Evolutionary conservation across 805 yeast species (phyloP), one percentile per base, ranked within the genome.

Genomic region (Hanseniaspora occidentalis): DNA sequence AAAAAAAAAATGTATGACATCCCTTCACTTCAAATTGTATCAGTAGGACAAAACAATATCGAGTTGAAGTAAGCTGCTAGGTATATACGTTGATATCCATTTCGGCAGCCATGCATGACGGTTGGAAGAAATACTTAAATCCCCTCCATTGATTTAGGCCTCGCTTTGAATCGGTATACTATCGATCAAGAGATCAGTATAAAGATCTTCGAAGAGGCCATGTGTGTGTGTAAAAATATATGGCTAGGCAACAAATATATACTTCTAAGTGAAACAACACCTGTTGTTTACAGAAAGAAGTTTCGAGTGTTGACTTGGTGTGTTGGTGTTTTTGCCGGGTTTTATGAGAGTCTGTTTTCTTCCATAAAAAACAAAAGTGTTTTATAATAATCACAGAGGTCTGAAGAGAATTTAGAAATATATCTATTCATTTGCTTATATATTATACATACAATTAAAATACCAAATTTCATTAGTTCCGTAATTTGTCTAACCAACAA

Each of bases 201-300:
- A 59, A 45, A 62, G 61, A 64, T 64, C 70, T 65, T 65, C 70
- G 70, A 65, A 62, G 69, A 64, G 58, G 69, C 63, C 67, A 49
- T 29, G 9, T 3, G 23, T n/a, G n/a, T n/a, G n/a, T 11, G 36
- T 19, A 18, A 33, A 20, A 19, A 11, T n/a, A n/a, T n/a, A n/a
- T n/a, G n/a, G 16, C 4, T 4, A 10, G 10, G 19, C 17, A 18
- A 19, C 17, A 3, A 33, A 19, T 19, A 19, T 18, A 11, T 19
- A 11, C n/a, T 19, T 10, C 16, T 18, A 33, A 33, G 19, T 19
- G 19, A 17, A 35, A 21, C 37, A 33, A 33, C 23, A 8, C 14
- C 23, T 33, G 16, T 20, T 33, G 22, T 33, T 33, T 3, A 4
- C n/a, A 18, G 17, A 18, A 9, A 33, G 34, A 31, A 13, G 11